These are phyloP conservation scores for Arabidopsis thaliana DNA, from an alignment of 345 rosid species.

Conservation along the genomic window DNA sequence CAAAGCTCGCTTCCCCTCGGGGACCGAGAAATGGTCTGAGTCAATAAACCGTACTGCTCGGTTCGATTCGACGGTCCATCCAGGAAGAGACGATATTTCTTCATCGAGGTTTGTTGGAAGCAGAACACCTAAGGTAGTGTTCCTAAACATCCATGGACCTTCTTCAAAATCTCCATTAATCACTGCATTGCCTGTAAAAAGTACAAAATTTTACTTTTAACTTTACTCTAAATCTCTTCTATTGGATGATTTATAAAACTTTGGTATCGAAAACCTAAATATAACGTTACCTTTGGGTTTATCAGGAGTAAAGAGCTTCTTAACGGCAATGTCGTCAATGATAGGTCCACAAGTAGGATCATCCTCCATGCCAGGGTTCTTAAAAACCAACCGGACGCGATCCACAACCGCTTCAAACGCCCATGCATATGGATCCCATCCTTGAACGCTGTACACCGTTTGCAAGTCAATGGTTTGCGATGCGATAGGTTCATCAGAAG, in stretches of 20 bases:
- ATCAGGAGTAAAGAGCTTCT: slow-evolving; percentile 78
- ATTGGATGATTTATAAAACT: background rate
- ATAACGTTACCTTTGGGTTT: slow-evolving; percentile 63
- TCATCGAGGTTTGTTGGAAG: slow-evolving; percentile 91
- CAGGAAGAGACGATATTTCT: slow-evolving; percentile 78
- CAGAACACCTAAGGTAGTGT: slow-evolving; percentile 79
- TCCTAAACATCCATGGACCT: slow-evolving; percentile 93
- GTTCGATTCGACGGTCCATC: slow-evolving; percentile 94
- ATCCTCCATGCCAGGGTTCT: slow-evolving; percentile 95
- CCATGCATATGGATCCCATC: slow-evolving; percentile 95
- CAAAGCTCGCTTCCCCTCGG: slow-evolving; percentile 80
- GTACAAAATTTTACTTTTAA: background rate
- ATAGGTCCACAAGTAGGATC: slow-evolving; percentile 98
- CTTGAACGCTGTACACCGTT: slow-evolving; percentile 86
- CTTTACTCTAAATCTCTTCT: background rate
- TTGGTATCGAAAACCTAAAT: background rate
- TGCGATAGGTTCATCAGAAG: slow-evolving; percentile 50
- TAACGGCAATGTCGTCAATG: slow-evolving; percentile 80
- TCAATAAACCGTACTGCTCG: slow-evolving; percentile 87
- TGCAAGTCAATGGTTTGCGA: slow-evolving; percentile 86
- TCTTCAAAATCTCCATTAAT: slow-evolving; percentile 85
- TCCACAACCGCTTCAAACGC: slow-evolving; percentile 77
- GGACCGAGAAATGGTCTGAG: slow-evolving; percentile 79
- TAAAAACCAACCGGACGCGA: slow-evolving; percentile 54
- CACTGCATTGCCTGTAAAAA: slow-evolving; percentile 74